phyloP scores from a whole-genome alignment of 2,329 filamentous ascomycete genomes.

The Xylaria polymorpha region DNA sequence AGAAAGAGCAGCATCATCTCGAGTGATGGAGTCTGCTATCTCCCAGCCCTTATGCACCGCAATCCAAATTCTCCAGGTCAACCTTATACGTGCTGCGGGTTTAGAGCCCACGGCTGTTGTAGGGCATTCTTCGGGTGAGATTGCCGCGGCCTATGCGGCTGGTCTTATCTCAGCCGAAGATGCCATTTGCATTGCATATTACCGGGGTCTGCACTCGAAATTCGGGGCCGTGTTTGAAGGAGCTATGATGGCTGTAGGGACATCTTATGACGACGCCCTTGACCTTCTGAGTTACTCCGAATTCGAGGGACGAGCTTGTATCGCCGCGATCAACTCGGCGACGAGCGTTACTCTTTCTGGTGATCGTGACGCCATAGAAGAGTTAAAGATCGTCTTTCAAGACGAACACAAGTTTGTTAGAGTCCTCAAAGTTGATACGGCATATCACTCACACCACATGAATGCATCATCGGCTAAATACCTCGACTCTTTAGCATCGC shows the following conservation, averaged over 20 bases:
- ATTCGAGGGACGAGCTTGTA: constrained; percentile 27
- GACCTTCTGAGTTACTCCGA: constrained; percentile 36
- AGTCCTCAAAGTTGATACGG: constrained; percentile 53
- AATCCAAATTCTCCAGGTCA: constrained; percentile 38
- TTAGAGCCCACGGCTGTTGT: background rate
- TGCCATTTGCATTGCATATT: background rate
- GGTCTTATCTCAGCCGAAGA: background rate
- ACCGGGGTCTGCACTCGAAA: background rate
- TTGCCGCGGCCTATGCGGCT: constrained; percentile 11
- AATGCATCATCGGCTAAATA: background rate
- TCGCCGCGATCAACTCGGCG: background rate
- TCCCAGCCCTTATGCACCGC: constrained; percentile 48
- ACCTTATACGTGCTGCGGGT: constrained; percentile 14
- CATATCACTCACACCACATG: constrained; percentile 58
- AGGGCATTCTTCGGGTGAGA: constrained; percentile 22
- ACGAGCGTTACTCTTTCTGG: constrained; percentile 45
- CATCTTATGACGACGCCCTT: constrained; percentile 41
- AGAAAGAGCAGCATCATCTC: constrained; percentile 43
- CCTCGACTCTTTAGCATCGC: background rate
- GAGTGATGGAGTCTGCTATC: constrained; percentile 38
- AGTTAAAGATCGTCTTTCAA: constrained; percentile 41
- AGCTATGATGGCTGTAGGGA: constrained; percentile 59
- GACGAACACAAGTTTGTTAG: constrained; percentile 47
- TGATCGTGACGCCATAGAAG: constrained; percentile 34
- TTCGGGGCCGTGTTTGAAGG: no score